Evolutionary conservation across 805 yeast species (phyloP), one percentile per base, ranked within the genome.

Genomic region (Yarrowia divulgata): DNA sequence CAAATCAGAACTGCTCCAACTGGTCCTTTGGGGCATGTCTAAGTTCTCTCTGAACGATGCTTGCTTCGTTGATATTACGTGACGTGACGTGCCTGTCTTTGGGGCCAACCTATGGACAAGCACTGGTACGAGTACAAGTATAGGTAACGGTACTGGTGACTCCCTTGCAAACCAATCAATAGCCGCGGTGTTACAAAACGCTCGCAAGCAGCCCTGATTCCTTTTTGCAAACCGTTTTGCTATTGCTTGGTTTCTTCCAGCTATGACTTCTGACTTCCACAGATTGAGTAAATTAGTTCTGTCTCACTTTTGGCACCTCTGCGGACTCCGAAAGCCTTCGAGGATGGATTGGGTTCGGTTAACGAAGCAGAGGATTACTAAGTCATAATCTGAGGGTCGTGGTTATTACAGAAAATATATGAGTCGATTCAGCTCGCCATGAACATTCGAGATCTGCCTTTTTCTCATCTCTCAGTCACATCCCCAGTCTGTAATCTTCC

Each of bases 41-140:
- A 48, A 48, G 10, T 23, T 29, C 19, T 23, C 29, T 2, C 29
- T 4, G 2, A 23, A 23, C 29, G 29, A 23, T 23, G 29, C 16
- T 14, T 48, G 34, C 14, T 14, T 29, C 12, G 14, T 6, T 40
- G 14, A 14, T 40, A 14, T 23, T 48, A 48, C 52, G 54, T 49
- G 54, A 49, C 54, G 54, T 49, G 54, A 49, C 54, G 52, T 48
- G 49, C 23, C 23, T 6, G 3, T n/a, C 23, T 43, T 43, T n/a
- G 46, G 13, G 46, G 46, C 46, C 46, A 43, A 14, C 19, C 43
- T 6, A 40, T 7, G 18, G 29, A 23, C 29, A 23, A 23, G 29
- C 4, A 23, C 29, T 23, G 3, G 29, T 23, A 23, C 29, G 29
- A n/a, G n/a, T n/a, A n/a, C n/a, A n/a, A n/a, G n/a, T n/a, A n/a